Conservation (phyloP, 345 rosid species). For the Gossypium australe region DNA sequence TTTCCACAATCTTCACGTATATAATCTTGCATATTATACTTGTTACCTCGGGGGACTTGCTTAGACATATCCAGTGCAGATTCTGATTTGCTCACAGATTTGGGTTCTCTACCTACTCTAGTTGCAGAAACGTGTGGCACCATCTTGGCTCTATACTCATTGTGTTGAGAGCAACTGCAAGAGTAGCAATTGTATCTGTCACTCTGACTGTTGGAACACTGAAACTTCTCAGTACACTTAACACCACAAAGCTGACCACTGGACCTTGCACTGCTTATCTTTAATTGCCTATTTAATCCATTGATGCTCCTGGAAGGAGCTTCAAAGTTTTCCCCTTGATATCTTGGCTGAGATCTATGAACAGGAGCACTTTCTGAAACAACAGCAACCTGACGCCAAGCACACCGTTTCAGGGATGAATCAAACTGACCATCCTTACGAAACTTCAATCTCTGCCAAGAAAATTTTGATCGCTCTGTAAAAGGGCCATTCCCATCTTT, state of each 20-base stretch:
- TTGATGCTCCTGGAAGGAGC: slow-evolving; percentile 45
- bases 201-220: slow-evolving; percentile 35
- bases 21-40: slow-evolving; percentile 46
- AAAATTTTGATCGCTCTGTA: slow-evolving; percentile 43
- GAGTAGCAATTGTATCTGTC: slow-evolving; percentile 58
- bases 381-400: slow-evolving; percentile 37
- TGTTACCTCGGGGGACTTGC: slow-evolving; percentile 47
- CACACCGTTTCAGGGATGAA: slow-evolving; percentile 52
- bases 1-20: slow-evolving; percentile 46
- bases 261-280: slow-evolving; percentile 44
- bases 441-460: slow-evolving; percentile 44
- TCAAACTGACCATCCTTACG: slow-evolving; percentile 49
- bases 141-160: slow-evolving; percentile 51
- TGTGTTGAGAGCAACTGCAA: slow-evolving; percentile 55
- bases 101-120: slow-evolving; percentile 48
- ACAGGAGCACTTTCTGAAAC: slow-evolving; percentile 44
- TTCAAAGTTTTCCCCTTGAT: slow-evolving; percentile 42
- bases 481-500: slow-evolving; percentile 49
- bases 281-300: slow-evolving; percentile 46
- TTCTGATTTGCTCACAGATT: slow-evolving; percentile 45
- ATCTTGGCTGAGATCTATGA: slow-evolving; percentile 49
- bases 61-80: slow-evolving; percentile 52
- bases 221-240: slow-evolving; percentile 55
- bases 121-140: slow-evolving; percentile 46
- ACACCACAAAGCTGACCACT: slow-evolving; percentile 36